phyloP scores from a whole-genome alignment of 345 rosid species.

The Salix suchowensis region DNA sequence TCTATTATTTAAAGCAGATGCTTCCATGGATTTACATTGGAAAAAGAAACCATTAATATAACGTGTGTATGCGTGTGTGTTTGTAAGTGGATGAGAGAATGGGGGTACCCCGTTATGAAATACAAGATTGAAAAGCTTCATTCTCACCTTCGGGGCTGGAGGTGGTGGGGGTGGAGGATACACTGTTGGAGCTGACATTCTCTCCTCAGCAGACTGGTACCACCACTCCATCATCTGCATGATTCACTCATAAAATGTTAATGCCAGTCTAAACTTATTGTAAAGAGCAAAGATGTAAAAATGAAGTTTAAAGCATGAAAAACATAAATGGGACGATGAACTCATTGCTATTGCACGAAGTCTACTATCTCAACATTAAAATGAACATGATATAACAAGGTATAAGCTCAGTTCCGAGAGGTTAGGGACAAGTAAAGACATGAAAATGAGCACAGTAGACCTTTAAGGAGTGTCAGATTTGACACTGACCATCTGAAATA shows the following conservation, averaged over 20 bases:
- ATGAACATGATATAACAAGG: not conserved
- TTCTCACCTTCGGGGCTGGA: slow-evolving; percentile 76
- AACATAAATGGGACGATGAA: not conserved
- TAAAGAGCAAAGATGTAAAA: not conserved
- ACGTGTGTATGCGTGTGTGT: not conserved
- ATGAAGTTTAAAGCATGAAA: not conserved
- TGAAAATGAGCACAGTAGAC: not conserved
- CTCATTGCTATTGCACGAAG: not conserved
- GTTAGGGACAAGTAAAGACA: not conserved
- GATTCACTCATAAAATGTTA: slow-evolving; percentile 3
- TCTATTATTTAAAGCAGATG: not conserved
- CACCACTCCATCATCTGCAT: slow-evolving; percentile 99
- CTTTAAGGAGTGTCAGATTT: not conserved
- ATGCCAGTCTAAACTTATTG: not conserved
- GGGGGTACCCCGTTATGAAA: not conserved
- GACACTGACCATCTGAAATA: not conserved
- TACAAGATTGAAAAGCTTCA: not conserved
- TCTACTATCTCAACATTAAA: not conserved
- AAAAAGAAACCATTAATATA: not conserved
- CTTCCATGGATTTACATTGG: not conserved
- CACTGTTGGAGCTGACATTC: slow-evolving; percentile 96
- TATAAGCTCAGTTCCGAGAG: not conserved
- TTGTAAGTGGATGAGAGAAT: not conserved
- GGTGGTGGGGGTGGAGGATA: slow-evolving; percentile 99
- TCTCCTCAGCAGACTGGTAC: slow-evolving; percentile 99